Evolutionary conservation across 345 rosid species (phyloP).

Genomic region (Eucalyptus brandiana): DNA sequence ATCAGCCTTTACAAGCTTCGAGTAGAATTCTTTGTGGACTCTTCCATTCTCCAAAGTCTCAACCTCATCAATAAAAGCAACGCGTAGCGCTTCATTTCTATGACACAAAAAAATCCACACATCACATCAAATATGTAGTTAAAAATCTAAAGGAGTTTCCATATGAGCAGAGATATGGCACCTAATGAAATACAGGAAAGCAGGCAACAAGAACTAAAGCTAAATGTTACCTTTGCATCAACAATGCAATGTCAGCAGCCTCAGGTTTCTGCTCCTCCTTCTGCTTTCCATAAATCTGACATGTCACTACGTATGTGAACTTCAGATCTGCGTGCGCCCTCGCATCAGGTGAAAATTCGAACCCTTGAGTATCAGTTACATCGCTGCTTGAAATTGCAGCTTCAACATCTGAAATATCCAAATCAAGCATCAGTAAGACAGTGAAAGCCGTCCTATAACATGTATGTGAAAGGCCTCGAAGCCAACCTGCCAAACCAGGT

Average conservation of each 20-base stretch:
- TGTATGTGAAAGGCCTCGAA: neutral
- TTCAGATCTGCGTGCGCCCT: slow-evolving; percentile 86
- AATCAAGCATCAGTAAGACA: neutral
- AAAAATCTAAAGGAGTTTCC: neutral
- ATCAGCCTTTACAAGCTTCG: slow-evolving; percentile 95
- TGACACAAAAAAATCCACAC: neutral
- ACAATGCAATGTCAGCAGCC: slow-evolving; percentile 87
- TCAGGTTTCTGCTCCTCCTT: slow-evolving; percentile 91
- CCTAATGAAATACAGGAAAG: neutral
- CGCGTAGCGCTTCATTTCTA: slow-evolving; percentile 98
- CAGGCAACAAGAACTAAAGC: neutral
- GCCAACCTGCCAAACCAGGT: slow-evolving; percentile 52
- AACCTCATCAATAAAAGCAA: slow-evolving; percentile 89
- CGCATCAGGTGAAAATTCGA: slow-evolving; percentile 85
- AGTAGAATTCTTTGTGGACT: slow-evolving; percentile 66
- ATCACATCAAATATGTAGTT: neutral
- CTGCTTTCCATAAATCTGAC: slow-evolving; percentile 97
- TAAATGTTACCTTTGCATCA: slow-evolving; percentile 70
- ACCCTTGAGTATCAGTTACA: slow-evolving; percentile 59
- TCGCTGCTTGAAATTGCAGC: slow-evolving; percentile 41
- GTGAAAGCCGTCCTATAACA: neutral
- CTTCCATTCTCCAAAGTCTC: slow-evolving; percentile 68
- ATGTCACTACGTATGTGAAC: slow-evolving; percentile 90
- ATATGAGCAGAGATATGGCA: neutral
- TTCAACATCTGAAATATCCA: slow-evolving; percentile 43